A percentile compares a stretch with the other conserved stretches of the same genome.
These are phyloP conservation scores for Daedaleopsis sinensis DNA, from an alignment of 768 basidiomycete species.

Conservation along the genomic window DNA sequence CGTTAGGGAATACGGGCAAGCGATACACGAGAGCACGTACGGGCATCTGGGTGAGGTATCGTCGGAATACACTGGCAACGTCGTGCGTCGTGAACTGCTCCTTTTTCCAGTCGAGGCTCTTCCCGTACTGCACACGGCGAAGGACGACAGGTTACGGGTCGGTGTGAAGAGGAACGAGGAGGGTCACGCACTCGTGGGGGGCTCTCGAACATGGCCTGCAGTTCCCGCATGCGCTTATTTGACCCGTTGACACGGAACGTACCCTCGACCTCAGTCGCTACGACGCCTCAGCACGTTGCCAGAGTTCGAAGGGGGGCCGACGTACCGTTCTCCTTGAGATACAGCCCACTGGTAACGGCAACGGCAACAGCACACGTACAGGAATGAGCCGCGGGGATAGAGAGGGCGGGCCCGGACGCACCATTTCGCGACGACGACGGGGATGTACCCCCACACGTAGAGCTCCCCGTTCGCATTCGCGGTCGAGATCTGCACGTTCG, in stretches of 20 bases:
- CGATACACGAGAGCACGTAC: constrained; percentile 54
- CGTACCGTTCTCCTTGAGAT: constrained; percentile 92
- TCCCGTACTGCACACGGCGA: constrained; percentile 72
- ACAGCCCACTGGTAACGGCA: constrained; percentile 70
- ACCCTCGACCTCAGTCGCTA: constrained; percentile 88
- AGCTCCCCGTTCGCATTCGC: constrained; percentile 80
- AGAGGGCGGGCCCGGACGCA: constrained; percentile 40
- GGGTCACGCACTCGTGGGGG: constrained; percentile 73
- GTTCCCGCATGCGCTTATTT: constrained; percentile 91
- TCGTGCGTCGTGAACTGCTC: constrained; percentile 93
- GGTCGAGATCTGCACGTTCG: constrained; percentile 93
- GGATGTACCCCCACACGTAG: constrained; percentile 93
- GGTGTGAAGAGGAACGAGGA: background rate
- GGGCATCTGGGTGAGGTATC: constrained; percentile 97
- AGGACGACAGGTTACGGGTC: background rate
- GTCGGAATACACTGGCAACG: constrained; percentile 92
- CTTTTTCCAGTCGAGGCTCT: constrained; percentile 87
- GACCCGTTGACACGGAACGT: constrained; percentile 97
- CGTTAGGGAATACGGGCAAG: too few relatives aligned
- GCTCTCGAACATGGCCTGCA: constrained; percentile 88
- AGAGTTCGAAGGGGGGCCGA: background rate
- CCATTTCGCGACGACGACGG: constrained; percentile 98
- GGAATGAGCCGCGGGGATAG: constrained; percentile 15
- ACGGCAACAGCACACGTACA: too few relatives aligned
- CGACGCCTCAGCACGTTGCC: constrained; percentile 21